Evolutionary conservation across 176 grass and related monocot species (phyloP), one percentile per base, ranked within the genome.

Genomic region (Oryza punctata): DNA sequence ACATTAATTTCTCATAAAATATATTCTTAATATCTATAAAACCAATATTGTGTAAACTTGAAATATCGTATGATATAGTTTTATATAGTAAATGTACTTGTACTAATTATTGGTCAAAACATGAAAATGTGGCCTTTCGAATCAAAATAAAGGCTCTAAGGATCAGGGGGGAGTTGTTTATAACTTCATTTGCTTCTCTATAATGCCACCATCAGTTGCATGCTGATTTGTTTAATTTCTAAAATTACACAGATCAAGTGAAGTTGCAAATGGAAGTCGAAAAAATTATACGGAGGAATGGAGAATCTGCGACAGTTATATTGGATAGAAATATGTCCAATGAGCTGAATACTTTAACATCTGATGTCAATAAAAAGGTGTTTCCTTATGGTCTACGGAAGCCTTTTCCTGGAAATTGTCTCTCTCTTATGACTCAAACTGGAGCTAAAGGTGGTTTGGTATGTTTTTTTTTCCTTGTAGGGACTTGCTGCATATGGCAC

Each of bases 371-470:
- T 84, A 23, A 91, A 19, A 47, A 0, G 0, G 49, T 98, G 72
- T 95, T 93, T 83, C 95, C 95, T 12, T 68, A 70, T 61, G 93
- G 93, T 69, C 73, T 98, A n/a, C 82, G 84, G 37, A 98, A 98
- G 85, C 73, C 89, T 30, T 98, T 95, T 68, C 87, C 89, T 75
- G 32, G 50, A 75, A 98, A 98, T 70, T 98, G 96, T 80, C 89
- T 98, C 73, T 91, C 92, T 85, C 96, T 98, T 79, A 98, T 98
- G 96, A 95, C 96, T 72, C 77, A 79, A 29, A 95, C 91, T 88
- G 96, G 96, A 65, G 96, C 96, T 73, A 98, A 98, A 81, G 96
- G 96, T 75, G 79, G 91, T 32, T 38, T 80, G 83, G 96, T 98
- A 81, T 77, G 92, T 67, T 80, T 21, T 76, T 76, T 87, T 81